Evolutionary conservation across 306 rosid genomes (phyloP).

Genomic region (Malus sylvestris): DNA sequence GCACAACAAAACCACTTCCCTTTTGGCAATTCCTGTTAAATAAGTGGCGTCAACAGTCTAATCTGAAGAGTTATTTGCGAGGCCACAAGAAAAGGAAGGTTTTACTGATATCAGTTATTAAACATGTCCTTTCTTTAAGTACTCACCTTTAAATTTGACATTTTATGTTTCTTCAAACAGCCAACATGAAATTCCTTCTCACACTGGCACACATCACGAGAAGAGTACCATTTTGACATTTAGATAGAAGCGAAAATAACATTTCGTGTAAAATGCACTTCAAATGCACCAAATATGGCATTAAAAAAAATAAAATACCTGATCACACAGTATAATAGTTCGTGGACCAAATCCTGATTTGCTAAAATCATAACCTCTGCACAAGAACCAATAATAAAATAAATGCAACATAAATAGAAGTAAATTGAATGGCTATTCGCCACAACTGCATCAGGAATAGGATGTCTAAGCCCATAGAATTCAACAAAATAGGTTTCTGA

Average conservation of each 20-base stretch:
- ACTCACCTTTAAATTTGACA: conserved; percentile 84
- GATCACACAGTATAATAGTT: conserved; percentile 95
- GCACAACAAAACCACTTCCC: conserved; percentile 93
- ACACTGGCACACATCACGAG: conserved; percentile 45
- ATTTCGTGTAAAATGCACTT: not conserved
- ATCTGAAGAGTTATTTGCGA: conserved; percentile 7
- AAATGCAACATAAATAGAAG: conserved; percentile 12
- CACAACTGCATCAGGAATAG: conserved; percentile 6
- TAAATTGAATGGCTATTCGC: not conserved
- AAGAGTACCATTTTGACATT: not conserved
- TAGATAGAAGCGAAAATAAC: not conserved
- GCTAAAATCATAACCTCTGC: conserved; percentile 88
- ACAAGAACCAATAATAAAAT: conserved; percentile 16
- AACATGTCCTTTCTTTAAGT: not conserved
- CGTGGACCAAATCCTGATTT: conserved; percentile 98
- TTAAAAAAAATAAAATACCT: conserved; percentile 40
- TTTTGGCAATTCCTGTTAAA: conserved; percentile 79
- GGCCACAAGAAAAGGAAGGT: conserved; percentile 6
- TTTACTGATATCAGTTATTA: conserved; percentile 6
- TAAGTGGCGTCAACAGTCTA: conserved; percentile 14
- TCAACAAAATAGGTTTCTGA: conserved; percentile 3
- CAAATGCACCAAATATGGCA: not conserved
- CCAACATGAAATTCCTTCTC: conserved; percentile 98
- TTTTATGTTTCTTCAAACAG: conserved; percentile 93
- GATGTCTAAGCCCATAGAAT: conserved; percentile 6